Conservation (phyloP, 345 rosid genomes). For the Populus nigra region DNA sequence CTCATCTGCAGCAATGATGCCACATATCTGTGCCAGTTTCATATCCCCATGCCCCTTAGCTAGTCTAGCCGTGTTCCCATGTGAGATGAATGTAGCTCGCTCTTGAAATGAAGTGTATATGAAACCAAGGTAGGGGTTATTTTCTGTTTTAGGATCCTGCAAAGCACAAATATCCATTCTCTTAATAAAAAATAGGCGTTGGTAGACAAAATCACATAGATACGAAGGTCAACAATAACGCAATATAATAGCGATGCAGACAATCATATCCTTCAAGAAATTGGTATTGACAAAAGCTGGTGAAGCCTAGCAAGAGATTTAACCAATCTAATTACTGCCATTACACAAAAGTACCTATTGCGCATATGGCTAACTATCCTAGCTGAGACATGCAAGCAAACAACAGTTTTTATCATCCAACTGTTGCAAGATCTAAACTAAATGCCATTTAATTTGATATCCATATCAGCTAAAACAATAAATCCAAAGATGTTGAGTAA, state of each 20-base stretch:
- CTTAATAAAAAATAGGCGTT: not conserved
- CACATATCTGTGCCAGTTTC: conserved; percentile 39
- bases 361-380: not conserved
- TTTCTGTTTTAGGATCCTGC: conserved; percentile 28
- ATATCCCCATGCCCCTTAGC: conserved; percentile 39
- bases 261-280: not conserved
- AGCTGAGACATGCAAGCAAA: not conserved
- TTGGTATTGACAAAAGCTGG: not conserved
- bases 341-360: not conserved
- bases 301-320: not conserved
- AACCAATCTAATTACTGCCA: not conserved
- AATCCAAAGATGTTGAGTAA: not conserved
- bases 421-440: not conserved
- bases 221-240: not conserved
- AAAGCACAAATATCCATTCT: not conserved
- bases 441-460: not conserved
- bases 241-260: not conserved
- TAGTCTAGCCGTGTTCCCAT: conserved; percentile 36
- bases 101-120: conserved; percentile 47
- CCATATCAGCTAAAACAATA: not conserved
- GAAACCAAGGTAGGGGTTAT: conserved; percentile 34
- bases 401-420: not conserved
- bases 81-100: conserved; percentile 45
- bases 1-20: conserved; percentile 37
- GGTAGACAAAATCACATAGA: not conserved